Conservation (phyloP, 176 grass and related monocot species). For the Musa itinerans region DNA sequence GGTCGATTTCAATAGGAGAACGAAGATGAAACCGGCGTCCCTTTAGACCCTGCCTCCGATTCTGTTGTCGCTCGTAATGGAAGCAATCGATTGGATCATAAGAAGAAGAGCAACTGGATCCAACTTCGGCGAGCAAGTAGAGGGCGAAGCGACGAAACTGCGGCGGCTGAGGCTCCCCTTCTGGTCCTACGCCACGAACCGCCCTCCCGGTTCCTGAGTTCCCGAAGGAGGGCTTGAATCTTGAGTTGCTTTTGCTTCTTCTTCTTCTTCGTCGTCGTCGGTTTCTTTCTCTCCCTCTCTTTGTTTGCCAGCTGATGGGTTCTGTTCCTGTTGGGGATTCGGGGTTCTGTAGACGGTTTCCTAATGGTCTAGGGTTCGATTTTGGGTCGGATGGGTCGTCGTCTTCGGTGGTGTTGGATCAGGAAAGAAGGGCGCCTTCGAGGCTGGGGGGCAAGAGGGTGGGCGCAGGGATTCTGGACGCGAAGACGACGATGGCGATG, state of each 20-base stretch:
- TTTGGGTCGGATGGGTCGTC: background rate
- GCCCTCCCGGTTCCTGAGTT: conserved; percentile 70
- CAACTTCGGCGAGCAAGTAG: conserved; percentile 9
- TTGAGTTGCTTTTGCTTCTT: background rate
- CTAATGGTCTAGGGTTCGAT: background rate
- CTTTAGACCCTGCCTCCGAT: conserved; percentile 6
- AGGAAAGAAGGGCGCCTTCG: background rate
- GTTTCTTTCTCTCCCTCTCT: background rate
- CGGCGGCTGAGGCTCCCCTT: conserved; percentile 44
- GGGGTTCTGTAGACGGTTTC: conserved; percentile 11
- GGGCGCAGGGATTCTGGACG: conserved; percentile 6
- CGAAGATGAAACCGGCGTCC: conserved; percentile 48
- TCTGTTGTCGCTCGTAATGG: conserved; percentile 31
- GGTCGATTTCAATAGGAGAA: conserved; percentile 42
- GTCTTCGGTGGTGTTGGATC: conserved; percentile 13
- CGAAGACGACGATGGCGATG: conserved; percentile 51
- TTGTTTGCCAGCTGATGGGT: conserved; percentile 3
- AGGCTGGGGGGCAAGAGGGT: conserved; percentile 9
- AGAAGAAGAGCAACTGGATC: conserved; percentile 16
- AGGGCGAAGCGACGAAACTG: conserved; percentile 38
- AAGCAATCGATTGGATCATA: conserved; percentile 23
- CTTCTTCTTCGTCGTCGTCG: background rate
- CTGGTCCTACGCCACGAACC: conserved; percentile 69
- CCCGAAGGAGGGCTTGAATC: conserved; percentile 4
- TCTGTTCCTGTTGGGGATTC: conserved; percentile 2